Percentiles rank a stretch among this genome's conserved stretches.
Conservation (phyloP, 768 basidiomycete genomes). For the Lepiota brunneoincarnata region DNA sequence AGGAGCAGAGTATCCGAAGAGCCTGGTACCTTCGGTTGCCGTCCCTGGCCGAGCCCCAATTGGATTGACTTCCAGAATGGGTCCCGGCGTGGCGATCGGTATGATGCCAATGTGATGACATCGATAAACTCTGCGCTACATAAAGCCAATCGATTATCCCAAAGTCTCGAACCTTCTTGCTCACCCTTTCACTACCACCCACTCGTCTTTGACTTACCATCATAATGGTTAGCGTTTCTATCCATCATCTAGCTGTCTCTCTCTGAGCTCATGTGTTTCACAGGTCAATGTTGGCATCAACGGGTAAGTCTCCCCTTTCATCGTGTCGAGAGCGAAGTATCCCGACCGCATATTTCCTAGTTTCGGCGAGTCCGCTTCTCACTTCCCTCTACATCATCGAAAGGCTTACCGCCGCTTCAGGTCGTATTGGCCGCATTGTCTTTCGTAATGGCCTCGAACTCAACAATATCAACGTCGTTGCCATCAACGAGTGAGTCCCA, state of each 20-base stretch:
- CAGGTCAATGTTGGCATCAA: slow-evolving; percentile 94
- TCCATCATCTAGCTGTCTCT: neutral
- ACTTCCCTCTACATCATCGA: neutral
- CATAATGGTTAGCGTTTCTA: slow-evolving; percentile 22
- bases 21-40: too few species aligned
- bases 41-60: neutral
- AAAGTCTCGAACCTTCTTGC: slow-evolving; percentile 13
- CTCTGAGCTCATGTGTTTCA: neutral
- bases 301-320: slow-evolving; percentile 51
- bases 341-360: slow-evolving; percentile 30
- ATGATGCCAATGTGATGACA: slow-evolving; percentile 3
- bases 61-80: neutral
- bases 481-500: slow-evolving; percentile 83
- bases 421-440: slow-evolving; percentile 99
- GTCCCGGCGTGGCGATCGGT: slow-evolving; percentile 7
- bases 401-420: slow-evolving; percentile 35
- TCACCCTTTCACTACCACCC: neutral
- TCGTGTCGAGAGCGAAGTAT: slow-evolving; percentile 1
- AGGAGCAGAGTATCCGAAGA: too few species aligned
- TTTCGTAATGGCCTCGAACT: slow-evolving; percentile 87
- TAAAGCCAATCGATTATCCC: slow-evolving; percentile 10
- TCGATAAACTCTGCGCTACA: slow-evolving; percentile 9
- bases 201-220: slow-evolving; percentile 7
- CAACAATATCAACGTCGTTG: slow-evolving; percentile 79
- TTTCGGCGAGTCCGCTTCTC: slow-evolving; percentile 60